Percentiles rank a stretch among this genome's conserved stretches.
phyloP scores from a whole-genome alignment of 352 stramenopile genomes.

The Globisporangium radiosum region DNA sequence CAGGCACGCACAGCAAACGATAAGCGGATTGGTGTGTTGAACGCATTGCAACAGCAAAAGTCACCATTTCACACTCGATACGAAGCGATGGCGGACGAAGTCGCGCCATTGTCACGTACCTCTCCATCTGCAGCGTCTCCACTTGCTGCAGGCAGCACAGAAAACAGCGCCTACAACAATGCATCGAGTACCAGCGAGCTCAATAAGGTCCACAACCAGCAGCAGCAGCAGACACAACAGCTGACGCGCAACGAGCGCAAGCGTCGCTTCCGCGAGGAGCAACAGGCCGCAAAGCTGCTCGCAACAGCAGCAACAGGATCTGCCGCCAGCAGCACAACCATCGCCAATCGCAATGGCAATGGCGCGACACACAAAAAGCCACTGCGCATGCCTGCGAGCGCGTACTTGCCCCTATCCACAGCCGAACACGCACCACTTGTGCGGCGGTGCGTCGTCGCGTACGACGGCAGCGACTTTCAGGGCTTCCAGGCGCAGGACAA shows the following conservation, averaged over 20 bases:
- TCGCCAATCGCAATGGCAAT: background rate
- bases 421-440: slow-evolving; percentile 4
- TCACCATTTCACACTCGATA: too few relatives aligned
- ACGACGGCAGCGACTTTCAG: slow-evolving; percentile 72
- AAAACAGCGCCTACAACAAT: too few relatives aligned
- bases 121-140: too few relatives aligned
- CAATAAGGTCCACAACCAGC: background rate
- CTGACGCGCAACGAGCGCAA: slow-evolving; percentile 12
- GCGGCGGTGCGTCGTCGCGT: slow-evolving; percentile 47
- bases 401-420: slow-evolving; percentile 34
- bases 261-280: slow-evolving; percentile 7
- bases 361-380: slow-evolving; percentile 5
- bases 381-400: slow-evolving; percentile 33
- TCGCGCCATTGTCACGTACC: too few relatives aligned
- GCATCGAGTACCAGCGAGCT: too few relatives aligned
- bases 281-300: background rate
- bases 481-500: slow-evolving; percentile 82
- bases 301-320: too few relatives aligned
- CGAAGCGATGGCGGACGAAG: too few relatives aligned
- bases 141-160: too few relatives aligned
- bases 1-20: too few relatives aligned
- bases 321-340: background rate
- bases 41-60: too few relatives aligned
- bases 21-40: too few relatives aligned
- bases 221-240: background rate